Conservation (phyloP, 108 stramenopile species). For the Parmales sp. region DNA sequence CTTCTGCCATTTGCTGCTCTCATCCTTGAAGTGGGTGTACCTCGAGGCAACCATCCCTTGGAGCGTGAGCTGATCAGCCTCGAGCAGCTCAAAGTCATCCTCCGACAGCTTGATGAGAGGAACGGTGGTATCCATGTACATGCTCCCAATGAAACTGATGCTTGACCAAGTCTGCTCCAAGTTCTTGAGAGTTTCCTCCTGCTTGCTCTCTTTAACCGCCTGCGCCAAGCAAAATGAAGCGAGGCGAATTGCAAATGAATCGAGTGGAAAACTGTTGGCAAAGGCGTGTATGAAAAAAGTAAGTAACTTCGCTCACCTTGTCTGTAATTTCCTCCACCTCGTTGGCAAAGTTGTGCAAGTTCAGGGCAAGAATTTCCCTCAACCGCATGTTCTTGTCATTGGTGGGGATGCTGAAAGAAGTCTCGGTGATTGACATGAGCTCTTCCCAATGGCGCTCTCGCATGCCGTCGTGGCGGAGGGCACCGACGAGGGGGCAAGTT, state of each 20-base stretch:
- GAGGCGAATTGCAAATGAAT: too few relatives aligned
- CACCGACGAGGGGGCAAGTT: slow-evolving; percentile 56
- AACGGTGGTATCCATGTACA: slow-evolving; percentile 40
- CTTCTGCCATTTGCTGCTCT: slow-evolving; percentile 46
- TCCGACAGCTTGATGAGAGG: slow-evolving; percentile 54
- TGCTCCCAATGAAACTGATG: slow-evolving; percentile 43
- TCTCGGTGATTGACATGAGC: slow-evolving; percentile 30
- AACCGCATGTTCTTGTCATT: slow-evolving; percentile 44
- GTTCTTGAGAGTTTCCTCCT: slow-evolving; percentile 45
- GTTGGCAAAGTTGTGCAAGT: slow-evolving; percentile 51
- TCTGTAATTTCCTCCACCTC: slow-evolving; percentile 72
- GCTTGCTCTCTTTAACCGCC: slow-evolving; percentile 71
- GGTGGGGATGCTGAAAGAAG: slow-evolving; percentile 48
- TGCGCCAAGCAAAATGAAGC: too few relatives aligned
- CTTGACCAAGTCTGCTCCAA: slow-evolving; percentile 47
- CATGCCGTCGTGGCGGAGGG: slow-evolving; percentile 49
- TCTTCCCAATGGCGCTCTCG: slow-evolving; percentile 63
- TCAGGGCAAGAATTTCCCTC: slow-evolving; percentile 43
- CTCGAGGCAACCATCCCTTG: slow-evolving; percentile 64
- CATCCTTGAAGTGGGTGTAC: slow-evolving; percentile 46
- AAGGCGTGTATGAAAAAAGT: neutral
- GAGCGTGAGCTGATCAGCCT: slow-evolving; percentile 59
- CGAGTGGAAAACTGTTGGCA: too few relatives aligned
- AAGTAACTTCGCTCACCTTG: too few relatives aligned
- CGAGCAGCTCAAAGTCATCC: slow-evolving; percentile 66